A percentile compares a stretch with the other conserved stretches of the same genome.
Conservation (phyloP, 2,329 filamentous ascomycete genomes). For the Colletotrichum horii region DNA sequence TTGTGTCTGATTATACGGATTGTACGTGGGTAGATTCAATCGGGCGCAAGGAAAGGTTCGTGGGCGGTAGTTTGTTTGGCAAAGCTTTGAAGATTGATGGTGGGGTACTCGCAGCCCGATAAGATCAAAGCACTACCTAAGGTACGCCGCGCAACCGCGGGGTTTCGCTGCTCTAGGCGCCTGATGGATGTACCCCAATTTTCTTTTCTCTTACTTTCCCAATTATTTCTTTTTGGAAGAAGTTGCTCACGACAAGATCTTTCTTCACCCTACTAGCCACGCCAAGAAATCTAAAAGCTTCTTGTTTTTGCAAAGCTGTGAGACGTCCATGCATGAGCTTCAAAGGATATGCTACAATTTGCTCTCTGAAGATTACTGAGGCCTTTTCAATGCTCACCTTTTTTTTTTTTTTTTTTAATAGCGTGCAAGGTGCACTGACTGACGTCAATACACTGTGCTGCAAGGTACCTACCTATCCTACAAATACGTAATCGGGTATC, state of each 20-base stretch:
- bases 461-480: neutral
- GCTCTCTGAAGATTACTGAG: neutral
- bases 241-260: neutral
- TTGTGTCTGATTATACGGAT: neutral
- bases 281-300: neutral
- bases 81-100: conserved; percentile 6
- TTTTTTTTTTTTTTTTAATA: neutral
- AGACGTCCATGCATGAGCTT: neutral
- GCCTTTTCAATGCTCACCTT: neutral
- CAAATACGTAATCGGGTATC: neutral
- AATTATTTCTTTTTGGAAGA: neutral
- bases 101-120: conserved; percentile 3
- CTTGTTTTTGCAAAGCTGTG: neutral
- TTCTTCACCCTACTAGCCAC: neutral
- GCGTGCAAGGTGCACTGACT: neutral
- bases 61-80: neutral
- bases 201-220: neutral
- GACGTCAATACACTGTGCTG: neutral
- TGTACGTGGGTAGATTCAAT: neutral
- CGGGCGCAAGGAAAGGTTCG: neutral
- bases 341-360: neutral
- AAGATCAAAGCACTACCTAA: neutral
- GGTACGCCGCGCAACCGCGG: conserved; percentile 10
- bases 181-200: neutral
- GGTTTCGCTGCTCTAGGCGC: neutral